Base-by-base conservation (phyloP, 768 basidiomycete species). In the Pulveroboletus sp. region DNA sequence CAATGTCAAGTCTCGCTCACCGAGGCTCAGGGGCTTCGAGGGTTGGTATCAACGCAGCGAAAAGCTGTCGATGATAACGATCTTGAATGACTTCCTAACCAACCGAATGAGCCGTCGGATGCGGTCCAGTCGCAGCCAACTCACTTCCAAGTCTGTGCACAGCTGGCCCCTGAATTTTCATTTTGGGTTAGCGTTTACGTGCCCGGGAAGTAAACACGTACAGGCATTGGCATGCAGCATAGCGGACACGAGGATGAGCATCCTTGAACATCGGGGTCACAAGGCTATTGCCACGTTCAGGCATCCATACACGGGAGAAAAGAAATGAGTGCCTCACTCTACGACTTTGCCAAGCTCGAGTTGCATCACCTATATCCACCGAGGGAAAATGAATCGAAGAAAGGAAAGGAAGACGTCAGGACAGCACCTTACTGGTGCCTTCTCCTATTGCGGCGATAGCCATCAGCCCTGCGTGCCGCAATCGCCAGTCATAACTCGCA, bases 191-290 rank as follows among this genome's bases (percentile, higher is more conserved):
- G 38, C 31, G 14, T 43, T 17, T 10, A 31, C 5, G 23, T 41
- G 12, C 33, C 6, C 19, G 49, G n/a, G 20, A 48, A 44, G 21
- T 12, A 21, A 14, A 24, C 68, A 52, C 87, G 59, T 56, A 91
- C 88, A 66, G 78, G 74, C 90, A 91, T 70, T 94, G 91, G 68
- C 90, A 90, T 37, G 91, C 89, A 2, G 90, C 90, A 54, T 75
- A 80, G 25, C 81, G 75, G 12, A 84, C 83, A 7, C 82, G 73
- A 4, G 91, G 90, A 69, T 94, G 85, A 1, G 81, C 63, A 63
- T 95, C 91, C 24, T 73, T 71, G 61, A 92, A 90, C 76, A 86
- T 81, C 0, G 88, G 89, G 0, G 78, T 76, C 13, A 92, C 86
- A 13, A 92, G 73, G 29, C 89, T 90, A 9, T 36, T 25, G 14